Conservation (phyloP, 2,329 filamentous ascomycete genomes). For the Rutstroemia sp. region DNA sequence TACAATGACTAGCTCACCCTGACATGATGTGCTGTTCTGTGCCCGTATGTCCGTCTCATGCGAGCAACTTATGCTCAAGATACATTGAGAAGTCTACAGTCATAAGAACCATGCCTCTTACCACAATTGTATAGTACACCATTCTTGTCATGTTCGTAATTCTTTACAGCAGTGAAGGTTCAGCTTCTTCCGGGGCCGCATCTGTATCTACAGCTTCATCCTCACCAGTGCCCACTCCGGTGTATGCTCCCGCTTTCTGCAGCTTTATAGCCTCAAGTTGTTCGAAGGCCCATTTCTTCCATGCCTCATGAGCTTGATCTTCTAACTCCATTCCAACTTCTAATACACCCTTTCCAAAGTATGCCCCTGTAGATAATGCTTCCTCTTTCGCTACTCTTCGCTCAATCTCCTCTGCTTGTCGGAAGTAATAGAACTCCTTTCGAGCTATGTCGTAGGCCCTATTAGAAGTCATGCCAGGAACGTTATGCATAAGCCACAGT, state of each 20-base stretch:
- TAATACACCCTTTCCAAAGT: constrained; percentile 71
- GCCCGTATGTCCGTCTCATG: too few species aligned
- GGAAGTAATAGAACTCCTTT: constrained; percentile 81
- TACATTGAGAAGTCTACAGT: too few species aligned
- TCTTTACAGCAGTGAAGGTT: neutral
- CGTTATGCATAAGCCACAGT: constrained; percentile 69
- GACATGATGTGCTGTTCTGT: too few species aligned
- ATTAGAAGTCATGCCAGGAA: constrained; percentile 48
- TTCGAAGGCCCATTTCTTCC: constrained; percentile 70
- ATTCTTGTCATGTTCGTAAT: neutral
- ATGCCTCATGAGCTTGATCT: constrained; percentile 69
- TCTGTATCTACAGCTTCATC: constrained; percentile 14
- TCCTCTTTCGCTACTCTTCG: constrained; percentile 80
- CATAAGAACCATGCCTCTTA: too few species aligned
- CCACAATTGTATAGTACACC: neutral
- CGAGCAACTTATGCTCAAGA: too few species aligned
- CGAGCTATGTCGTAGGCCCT: constrained; percentile 81
- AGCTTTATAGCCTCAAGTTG: constrained; percentile 38
- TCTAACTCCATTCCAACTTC: constrained; percentile 80
- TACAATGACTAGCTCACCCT: too few species aligned
- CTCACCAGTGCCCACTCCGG: constrained; percentile 35
- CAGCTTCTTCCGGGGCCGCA: neutral
- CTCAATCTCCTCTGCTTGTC: constrained; percentile 77
- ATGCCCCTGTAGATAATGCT: constrained; percentile 74
- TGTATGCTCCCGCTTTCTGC: constrained; percentile 36